Conservation (phyloP, 2,329 filamentous ascomycete genomes). For the Fusarium neocosmosporiellum region DNA sequence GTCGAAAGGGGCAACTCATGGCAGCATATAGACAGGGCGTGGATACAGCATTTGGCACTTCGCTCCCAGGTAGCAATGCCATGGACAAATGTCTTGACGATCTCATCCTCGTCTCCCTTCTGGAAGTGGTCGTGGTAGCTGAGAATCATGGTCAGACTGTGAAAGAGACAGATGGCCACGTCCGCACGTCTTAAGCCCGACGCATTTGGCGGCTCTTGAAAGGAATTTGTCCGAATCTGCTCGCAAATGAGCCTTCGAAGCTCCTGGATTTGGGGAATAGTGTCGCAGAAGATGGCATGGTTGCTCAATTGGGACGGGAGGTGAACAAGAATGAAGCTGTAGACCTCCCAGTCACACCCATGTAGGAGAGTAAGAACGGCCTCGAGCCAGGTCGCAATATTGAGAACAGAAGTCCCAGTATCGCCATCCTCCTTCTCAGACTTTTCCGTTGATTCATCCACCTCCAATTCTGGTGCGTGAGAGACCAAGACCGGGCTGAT, state of each 20-base stretch:
- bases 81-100: constrained; percentile 86
- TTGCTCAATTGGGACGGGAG: constrained; percentile 90
- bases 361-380: constrained; percentile 78
- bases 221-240: constrained; percentile 80
- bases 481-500: constrained; percentile 66
- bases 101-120: constrained; percentile 88
- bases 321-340: constrained; percentile 89
- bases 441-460: constrained; percentile 9
- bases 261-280: constrained; percentile 79
- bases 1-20: constrained; percentile 92
- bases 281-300: constrained; percentile 82
- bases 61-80: constrained; percentile 87
- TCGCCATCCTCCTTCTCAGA: constrained; percentile 35
- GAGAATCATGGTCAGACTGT: constrained; percentile 86
- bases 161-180: constrained; percentile 88
- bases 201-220: constrained; percentile 83
- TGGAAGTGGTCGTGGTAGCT: constrained; percentile 90
- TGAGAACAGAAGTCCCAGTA: constrained; percentile 60
- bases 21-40: constrained; percentile 93
- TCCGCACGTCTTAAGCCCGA: constrained; percentile 87
- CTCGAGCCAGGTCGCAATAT: constrained; percentile 79
- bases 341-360: constrained; percentile 88
- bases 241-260: constrained; percentile 83
- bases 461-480: constrained; percentile 39
- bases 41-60: constrained; percentile 92